These are phyloP conservation scores for Penicillium bialowiezense DNA, from an alignment of 495 filamentous ascomycete genomes.

Conservation along the genomic window DNA sequence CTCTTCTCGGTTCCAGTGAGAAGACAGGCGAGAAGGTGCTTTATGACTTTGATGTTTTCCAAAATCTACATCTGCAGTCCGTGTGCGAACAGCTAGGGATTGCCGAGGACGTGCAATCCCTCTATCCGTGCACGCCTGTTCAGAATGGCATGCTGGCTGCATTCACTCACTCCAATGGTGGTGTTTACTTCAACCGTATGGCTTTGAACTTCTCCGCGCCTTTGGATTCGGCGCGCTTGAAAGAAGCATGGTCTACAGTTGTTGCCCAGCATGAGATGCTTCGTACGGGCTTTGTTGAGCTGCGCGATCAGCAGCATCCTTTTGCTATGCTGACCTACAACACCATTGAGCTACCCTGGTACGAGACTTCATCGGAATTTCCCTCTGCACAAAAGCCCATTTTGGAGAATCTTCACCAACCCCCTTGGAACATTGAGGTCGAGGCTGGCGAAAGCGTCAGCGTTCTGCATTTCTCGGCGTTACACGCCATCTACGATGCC, in stretches of 20 bases:
- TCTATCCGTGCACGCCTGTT: slow-evolving; percentile 56
- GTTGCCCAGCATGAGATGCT: slow-evolving; percentile 65
- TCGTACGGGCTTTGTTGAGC: slow-evolving; percentile 64
- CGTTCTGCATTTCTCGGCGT: slow-evolving; percentile 50
- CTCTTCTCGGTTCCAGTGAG: slow-evolving; percentile 15
- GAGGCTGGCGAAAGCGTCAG: slow-evolving; percentile 12
- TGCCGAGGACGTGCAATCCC: slow-evolving; percentile 18
- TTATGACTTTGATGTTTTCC: slow-evolving; percentile 37
- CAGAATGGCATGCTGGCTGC: slow-evolving; percentile 81
- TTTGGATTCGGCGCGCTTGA: slow-evolving; percentile 51
- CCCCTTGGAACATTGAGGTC: slow-evolving; percentile 48
- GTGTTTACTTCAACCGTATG: slow-evolving; percentile 80
- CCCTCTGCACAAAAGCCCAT: slow-evolving; percentile 13
- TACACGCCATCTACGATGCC: slow-evolving; percentile 82
- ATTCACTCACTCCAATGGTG: slow-evolving; percentile 62
- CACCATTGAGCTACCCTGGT: slow-evolving; percentile 41
- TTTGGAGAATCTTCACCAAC: slow-evolving; percentile 38
- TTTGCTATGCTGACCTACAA: slow-evolving; percentile 67
- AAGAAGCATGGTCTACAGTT: slow-evolving; percentile 52
- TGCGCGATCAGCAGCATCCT: slow-evolving; percentile 42
- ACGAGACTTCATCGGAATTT: slow-evolving; percentile 17
- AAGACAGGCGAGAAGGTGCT: slow-evolving; percentile 10
- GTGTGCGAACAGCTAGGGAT: slow-evolving; percentile 29
- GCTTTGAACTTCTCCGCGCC: slow-evolving; percentile 50
- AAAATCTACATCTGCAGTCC: slow-evolving; percentile 54